These are phyloP conservation scores for Teunomyces kruisii DNA, from an alignment of 805 yeast genomes.

Conservation along the genomic window DNA sequence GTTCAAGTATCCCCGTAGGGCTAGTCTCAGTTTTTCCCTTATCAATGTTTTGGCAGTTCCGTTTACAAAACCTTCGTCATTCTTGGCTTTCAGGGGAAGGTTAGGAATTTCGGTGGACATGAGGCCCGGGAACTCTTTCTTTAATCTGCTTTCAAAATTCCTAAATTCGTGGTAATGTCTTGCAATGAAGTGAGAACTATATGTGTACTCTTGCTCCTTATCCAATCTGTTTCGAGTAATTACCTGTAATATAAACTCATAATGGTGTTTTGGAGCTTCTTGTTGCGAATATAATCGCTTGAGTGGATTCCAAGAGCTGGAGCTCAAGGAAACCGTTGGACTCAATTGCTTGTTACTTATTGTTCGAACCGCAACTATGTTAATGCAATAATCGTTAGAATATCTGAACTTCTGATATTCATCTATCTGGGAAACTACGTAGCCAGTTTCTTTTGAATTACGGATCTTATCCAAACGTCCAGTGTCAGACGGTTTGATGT, in stretches of 20 bases:
- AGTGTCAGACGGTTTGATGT: constrained; percentile 35
- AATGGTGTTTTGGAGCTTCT: constrained; percentile 23
- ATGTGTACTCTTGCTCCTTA: constrained; percentile 8
- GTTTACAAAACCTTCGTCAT: constrained; percentile 29
- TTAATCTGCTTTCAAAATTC: constrained; percentile 52
- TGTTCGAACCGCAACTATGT: constrained; percentile 64
- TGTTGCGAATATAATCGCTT: constrained; percentile 6
- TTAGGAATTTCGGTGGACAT: constrained; percentile 52
- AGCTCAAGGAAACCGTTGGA: neutral
- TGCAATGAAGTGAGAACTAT: constrained; percentile 46
- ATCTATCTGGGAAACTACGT: neutral
- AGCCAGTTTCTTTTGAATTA: neutral
- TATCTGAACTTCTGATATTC: constrained; percentile 31
- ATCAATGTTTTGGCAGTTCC: constrained; percentile 36
- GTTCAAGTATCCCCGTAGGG: constrained; percentile 72
- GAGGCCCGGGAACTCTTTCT: constrained; percentile 62
- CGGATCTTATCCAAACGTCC: constrained; percentile 35
- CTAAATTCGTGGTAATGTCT: constrained; percentile 71
- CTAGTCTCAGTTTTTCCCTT: constrained; percentile 74
- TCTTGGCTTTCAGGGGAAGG: constrained; percentile 54
- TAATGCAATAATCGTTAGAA: constrained; percentile 59
- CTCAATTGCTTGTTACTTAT: constrained; percentile 12
- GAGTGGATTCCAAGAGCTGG: constrained; percentile 17
- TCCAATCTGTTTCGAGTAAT: constrained; percentile 25
- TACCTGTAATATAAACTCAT: constrained; percentile 51